Evolutionary conservation across 2,329 filamentous ascomycete genomes (phyloP), one percentile per base, ranked within the genome.

Genomic region (Lachnellula hyalina): DNA sequence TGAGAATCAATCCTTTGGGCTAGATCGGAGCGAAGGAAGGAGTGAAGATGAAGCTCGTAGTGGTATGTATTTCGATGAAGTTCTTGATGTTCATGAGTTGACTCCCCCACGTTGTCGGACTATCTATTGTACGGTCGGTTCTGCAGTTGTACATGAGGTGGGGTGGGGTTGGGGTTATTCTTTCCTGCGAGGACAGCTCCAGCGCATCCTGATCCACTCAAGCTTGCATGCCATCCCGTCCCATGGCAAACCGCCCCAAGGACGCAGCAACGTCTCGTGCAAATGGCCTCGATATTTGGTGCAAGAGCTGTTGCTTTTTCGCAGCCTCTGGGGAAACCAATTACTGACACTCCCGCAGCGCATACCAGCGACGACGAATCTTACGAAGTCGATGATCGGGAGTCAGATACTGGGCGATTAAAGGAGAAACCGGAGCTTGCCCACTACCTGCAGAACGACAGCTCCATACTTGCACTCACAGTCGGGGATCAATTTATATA

Each of bases 401-500:
- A 50, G 9, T 46, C 32, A 14, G 51, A 56, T 12, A 15, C 36
- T 11, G 17, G 21, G 11, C 51, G 32, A 36, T 34, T 52, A 38
- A 63, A 66, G 23, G 63, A 65, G 28, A 55, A 46, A 5, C 89
- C 89, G n/a, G 79, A 83, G 52, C 79, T 90, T 46, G 75, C 86
- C 55, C 90, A 95, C 70, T 85, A 84, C 62, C 81, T 95, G 59
- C 80, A 85, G 67, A 88, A 93, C 68, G 81, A 85, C 66, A 89
- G 84, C 70, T 90, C 87, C 2, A 88, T 95, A 47, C 83, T 99
- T 49, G 84, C 90, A 8, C 80, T 99, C 53, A 89, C 86, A 4
- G 83, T 96, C 23, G 91, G 90, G 54, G 80, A 89, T 50, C 80
- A 87, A 47, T 86, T 85, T 68, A 87, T 99, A 52, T 99, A 90